Base-by-base conservation (phyloP, 1,284 basidiomycete species). In the Porogramme epimiltina region DNA sequence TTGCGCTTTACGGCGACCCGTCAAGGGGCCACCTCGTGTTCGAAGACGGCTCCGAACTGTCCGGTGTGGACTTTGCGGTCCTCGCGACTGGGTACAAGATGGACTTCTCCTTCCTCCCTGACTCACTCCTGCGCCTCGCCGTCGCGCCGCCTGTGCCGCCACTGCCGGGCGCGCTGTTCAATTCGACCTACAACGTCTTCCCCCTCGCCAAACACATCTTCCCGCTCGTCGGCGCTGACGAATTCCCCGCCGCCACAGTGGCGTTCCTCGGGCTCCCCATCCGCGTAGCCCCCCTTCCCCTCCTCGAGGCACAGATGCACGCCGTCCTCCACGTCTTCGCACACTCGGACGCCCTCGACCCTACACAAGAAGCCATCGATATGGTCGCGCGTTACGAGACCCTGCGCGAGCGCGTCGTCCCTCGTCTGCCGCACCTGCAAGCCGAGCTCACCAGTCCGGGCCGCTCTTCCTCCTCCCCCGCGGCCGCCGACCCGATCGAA, bases 21-120 rank as follows among this genome's bases (percentile, higher is more conserved):
- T 66, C 70, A 1, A 60, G 70, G 26, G 80, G 80, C 3, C 68
- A 69, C 41, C 81, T 87, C 9, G 61, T 74, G 22, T 88, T 89
- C 61, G 79, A 78, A 53, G 85, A 87, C 54, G 84, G 80, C 1
- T 71, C 77, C 3, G 61, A 66, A 9, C 84, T 88, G 63, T 60
- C 66, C 28, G 74, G 71, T 3, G 72, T 91, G 45, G 81, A 85
- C 57, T 70, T 79, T 51, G 82, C 80, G 56, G 80, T 91, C 44
- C 70, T 91, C 10, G 90, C 87, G 2, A 92, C 89, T 5, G 90
- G 89, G 6, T 92, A 87, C 64, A 70, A 85, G 48, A 71, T 80
- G 48, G 69, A 77, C 18, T 82, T 82, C 58, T 82, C 85, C 0
- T 90, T 90, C 70, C 70, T 91, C 44, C 56, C 72, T 2, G 55